Conservation (phyloP, 345 rosid species). For the Linum trigynum region DNA sequence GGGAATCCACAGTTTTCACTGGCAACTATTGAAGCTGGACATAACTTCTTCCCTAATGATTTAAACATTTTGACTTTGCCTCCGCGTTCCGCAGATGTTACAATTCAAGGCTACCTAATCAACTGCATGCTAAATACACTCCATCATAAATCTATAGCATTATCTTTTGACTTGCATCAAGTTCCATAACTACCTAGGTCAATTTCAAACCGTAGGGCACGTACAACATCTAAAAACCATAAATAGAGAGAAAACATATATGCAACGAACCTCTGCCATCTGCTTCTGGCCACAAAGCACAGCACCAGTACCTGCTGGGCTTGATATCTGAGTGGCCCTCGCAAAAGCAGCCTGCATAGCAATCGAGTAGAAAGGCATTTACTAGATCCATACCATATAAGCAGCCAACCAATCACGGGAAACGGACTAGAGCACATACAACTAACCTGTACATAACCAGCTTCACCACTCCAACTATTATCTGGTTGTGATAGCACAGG, state of each 20-base stretch:
- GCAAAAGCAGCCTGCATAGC: slow-evolving; percentile 73
- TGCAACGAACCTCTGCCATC: slow-evolving; percentile 76
- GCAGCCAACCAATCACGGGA: not conserved
- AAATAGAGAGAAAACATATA: not conserved
- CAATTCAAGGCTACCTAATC: not conserved
- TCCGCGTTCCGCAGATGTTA: not conserved
- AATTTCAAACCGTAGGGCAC: not conserved
- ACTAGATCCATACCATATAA: not conserved
- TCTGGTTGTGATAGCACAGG: slow-evolving; percentile 90
- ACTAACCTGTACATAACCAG: slow-evolving; percentile 85
- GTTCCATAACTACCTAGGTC: not conserved
- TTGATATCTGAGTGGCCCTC: slow-evolving; percentile 47
- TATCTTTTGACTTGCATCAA: not conserved
- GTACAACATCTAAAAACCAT: not conserved
- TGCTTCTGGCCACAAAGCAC: slow-evolving; percentile 91
- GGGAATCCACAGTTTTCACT: not conserved
- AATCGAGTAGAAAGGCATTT: slow-evolving; percentile 2
- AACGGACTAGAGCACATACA: not conserved
- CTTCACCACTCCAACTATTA: slow-evolving; percentile 76
- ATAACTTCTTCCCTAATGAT: not conserved
- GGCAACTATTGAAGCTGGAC: not conserved
- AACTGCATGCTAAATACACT: not conserved
- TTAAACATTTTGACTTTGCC: not conserved
- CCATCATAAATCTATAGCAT: not conserved
- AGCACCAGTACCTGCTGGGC: slow-evolving; percentile 55